phyloP scores from a whole-genome alignment of 768 basidiomycete genomes.

The Mycena leptocephala region DNA sequence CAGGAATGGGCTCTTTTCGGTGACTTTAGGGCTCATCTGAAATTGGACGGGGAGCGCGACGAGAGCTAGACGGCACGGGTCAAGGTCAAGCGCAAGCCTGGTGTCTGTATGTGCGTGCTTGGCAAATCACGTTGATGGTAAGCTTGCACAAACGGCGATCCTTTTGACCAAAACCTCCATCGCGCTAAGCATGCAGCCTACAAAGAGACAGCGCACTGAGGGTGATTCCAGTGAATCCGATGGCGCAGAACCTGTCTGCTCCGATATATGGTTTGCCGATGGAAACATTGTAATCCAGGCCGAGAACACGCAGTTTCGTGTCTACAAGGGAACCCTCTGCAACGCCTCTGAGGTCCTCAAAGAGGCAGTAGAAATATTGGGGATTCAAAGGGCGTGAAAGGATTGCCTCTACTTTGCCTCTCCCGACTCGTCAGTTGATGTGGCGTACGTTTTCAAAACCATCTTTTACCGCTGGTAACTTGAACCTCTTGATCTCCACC shows the following conservation, averaged over 20 bases:
- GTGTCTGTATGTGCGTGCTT: no score
- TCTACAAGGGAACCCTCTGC: no score
- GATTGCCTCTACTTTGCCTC: background rate
- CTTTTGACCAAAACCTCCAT: no score
- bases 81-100: no score
- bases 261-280: conserved; percentile 20
- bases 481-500: background rate
- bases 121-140: no score
- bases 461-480: background rate
- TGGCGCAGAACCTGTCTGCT: background rate
- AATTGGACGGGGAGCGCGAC: no score
- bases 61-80: no score
- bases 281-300: conserved; percentile 12
- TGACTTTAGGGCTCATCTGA: no score
- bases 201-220: background rate
- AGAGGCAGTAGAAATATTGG: no score
- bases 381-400: no score
- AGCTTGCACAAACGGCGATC: no score
- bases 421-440: background rate
- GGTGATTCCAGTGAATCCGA: background rate
- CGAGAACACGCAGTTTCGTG: conserved; percentile 12
- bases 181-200: background rate
- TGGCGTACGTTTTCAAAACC: background rate
- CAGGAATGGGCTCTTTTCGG: no score
- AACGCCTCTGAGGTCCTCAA: background rate